Percentiles rank a stretch among this genome's conserved stretches.
Evolutionary conservation across 2,329 filamentous ascomycete species (phyloP).

Genomic region (Fusarium sp.): DNA sequence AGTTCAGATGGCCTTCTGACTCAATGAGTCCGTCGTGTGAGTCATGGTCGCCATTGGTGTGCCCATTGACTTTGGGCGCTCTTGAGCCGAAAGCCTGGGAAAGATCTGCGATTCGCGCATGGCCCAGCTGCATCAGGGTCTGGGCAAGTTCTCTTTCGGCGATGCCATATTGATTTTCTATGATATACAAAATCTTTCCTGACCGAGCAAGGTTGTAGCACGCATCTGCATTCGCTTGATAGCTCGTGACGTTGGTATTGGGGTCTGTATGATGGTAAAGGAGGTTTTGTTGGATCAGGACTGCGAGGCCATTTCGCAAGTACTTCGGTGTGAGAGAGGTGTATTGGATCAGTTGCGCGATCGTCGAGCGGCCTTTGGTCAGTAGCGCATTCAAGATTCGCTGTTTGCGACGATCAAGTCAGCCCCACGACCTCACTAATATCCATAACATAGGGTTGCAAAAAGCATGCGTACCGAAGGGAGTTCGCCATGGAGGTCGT

Average conservation of each 20-base stretch:
- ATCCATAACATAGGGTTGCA: slow-evolving; percentile 20
- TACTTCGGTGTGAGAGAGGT: slow-evolving; percentile 80
- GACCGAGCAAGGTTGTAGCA: slow-evolving; percentile 85
- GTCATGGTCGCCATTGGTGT: slow-evolving; percentile 50
- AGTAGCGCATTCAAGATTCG: slow-evolving; percentile 85
- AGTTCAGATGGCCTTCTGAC: slow-evolving; percentile 61
- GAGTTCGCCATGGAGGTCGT: slow-evolving; percentile 90
- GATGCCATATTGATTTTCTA: slow-evolving; percentile 79
- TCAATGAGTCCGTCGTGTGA: slow-evolving; percentile 53
- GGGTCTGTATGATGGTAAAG: slow-evolving; percentile 76
- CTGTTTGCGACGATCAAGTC: slow-evolving; percentile 59
- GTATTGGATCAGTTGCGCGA: slow-evolving; percentile 75
- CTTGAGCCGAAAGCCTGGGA: slow-evolving; percentile 68
- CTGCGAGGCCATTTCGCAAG: slow-evolving; percentile 82
- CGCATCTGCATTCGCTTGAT: slow-evolving; percentile 83
- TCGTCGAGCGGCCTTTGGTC: slow-evolving; percentile 79
- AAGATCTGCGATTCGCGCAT: slow-evolving; percentile 77
- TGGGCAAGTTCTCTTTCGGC: slow-evolving; percentile 79
- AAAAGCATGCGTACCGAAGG: slow-evolving; percentile 76
- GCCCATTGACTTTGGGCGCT: slow-evolving; percentile 50
- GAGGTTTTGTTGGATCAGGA: slow-evolving; percentile 90
- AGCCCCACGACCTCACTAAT: slow-evolving; percentile 42
- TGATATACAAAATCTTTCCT: slow-evolving; percentile 82
- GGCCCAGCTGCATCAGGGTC: slow-evolving; percentile 79
- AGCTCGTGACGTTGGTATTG: slow-evolving; percentile 74